phyloP scores from a whole-genome alignment of 306 rosid genomes.

The Pterocarpus santalinus region DNA sequence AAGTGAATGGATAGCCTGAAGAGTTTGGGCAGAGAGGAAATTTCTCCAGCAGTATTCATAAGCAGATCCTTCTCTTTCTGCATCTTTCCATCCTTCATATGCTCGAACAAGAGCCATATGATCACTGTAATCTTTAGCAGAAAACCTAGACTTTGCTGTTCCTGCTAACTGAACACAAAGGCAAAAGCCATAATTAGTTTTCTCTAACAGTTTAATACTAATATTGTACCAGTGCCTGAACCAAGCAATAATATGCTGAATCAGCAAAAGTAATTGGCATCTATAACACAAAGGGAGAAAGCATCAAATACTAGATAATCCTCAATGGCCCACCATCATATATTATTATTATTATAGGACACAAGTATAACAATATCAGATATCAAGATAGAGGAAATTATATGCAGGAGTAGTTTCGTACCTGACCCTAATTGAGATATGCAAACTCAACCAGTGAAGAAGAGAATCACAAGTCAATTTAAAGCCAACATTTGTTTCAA shows the following conservation, averaged over 20 bases:
- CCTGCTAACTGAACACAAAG: slow-evolving; percentile 84
- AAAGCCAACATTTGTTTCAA: slow-evolving; percentile 17
- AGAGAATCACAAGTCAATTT: not conserved
- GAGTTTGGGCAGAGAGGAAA: slow-evolving; percentile 96
- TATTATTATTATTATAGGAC: not conserved
- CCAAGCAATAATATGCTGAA: slow-evolving; percentile 38
- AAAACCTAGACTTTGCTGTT: slow-evolving; percentile 95
- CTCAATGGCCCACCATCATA: not conserved
- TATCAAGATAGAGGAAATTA: not conserved
- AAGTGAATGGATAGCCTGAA: slow-evolving; percentile 97
- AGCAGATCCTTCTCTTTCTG: slow-evolving; percentile 98
- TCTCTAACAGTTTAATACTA: slow-evolving; percentile 6
- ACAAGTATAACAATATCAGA: slow-evolving; percentile 1
- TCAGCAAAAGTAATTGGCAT: not conserved
- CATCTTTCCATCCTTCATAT: slow-evolving; percentile 99
- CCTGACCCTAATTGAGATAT: not conserved
- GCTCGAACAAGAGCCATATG: slow-evolving; percentile 99
- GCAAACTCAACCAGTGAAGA: slow-evolving; percentile 9
- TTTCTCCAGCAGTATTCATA: slow-evolving; percentile 99
- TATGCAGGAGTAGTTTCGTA: not conserved
- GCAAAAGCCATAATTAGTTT: slow-evolving; percentile 32
- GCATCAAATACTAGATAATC: not conserved
- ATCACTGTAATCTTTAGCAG: slow-evolving; percentile 97
- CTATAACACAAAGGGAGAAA: slow-evolving; percentile 19
- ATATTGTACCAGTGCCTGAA: slow-evolving; percentile 15